Conservation (phyloP, 108 stramenopile species). For the Cylindrotheca fusiformis region DNA sequence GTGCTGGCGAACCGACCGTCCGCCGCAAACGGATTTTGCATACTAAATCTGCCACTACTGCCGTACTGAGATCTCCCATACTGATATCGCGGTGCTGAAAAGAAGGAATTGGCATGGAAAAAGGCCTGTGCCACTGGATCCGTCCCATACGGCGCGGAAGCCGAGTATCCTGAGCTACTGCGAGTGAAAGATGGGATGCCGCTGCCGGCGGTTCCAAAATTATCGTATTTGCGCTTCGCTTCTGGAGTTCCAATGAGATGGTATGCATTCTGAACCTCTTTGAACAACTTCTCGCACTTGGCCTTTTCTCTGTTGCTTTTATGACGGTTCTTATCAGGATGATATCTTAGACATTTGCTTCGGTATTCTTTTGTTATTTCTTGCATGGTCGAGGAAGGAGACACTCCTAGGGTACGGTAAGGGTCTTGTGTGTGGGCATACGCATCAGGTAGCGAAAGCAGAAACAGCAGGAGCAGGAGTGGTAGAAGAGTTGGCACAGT, state of each 20-base stretch:
- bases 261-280: conserved; percentile 73
- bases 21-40: conserved; percentile 9
- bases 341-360: conserved; percentile 60
- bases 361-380: conserved; percentile 64
- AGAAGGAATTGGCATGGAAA: conserved; percentile 26
- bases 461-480: too few species aligned
- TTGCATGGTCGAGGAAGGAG: conserved; percentile 35
- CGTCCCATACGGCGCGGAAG: conserved; percentile 4
- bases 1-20: background rate
- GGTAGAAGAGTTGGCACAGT: too few species aligned
- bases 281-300: conserved; percentile 57
- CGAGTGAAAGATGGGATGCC: background rate
- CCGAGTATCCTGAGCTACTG: background rate
- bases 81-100: background rate
- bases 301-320: conserved; percentile 27
- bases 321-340: conserved; percentile 73
- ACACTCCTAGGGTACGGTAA: conserved; percentile 53
- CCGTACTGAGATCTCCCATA: conserved; percentile 11
- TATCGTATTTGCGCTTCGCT: conserved; percentile 45
- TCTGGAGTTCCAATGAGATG: conserved; percentile 58
- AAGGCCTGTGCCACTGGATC: conserved; percentile 21
- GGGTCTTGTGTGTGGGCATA: too few species aligned
- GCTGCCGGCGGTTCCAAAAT: background rate
- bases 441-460: too few species aligned
- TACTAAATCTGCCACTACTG: conserved; percentile 14